Percentiles rank a stretch among this genome's conserved stretches.
These are phyloP conservation scores for Colletotrichum cordylinicola DNA, from an alignment of 2,329 filamentous ascomycete genomes.

Conservation along the genomic window DNA sequence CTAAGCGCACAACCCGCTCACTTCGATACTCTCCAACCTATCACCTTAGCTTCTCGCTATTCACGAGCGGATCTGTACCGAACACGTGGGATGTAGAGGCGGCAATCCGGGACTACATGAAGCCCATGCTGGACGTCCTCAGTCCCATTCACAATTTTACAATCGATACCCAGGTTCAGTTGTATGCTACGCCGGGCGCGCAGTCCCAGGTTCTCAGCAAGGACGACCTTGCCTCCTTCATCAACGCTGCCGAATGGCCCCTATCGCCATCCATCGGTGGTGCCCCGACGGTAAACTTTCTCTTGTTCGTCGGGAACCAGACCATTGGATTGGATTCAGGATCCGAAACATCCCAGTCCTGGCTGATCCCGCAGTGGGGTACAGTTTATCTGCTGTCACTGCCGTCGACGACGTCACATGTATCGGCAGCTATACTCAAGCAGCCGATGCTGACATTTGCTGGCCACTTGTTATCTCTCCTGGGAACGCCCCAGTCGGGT, in stretches of 20 bases:
- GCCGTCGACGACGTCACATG: constrained; percentile 49
- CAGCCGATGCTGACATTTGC: constrained; percentile 89
- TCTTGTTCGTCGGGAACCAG: constrained; percentile 85
- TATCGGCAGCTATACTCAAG: constrained; percentile 71
- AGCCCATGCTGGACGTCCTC: constrained; percentile 80
- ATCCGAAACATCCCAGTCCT: constrained; percentile 64
- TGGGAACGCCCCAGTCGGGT: constrained; percentile 83
- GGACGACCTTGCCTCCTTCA: constrained; percentile 90
- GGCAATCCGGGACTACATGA: constrained; percentile 81
- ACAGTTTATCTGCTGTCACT: constrained; percentile 65
- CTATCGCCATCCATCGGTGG: constrained; percentile 91
- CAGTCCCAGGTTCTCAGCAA: constrained; percentile 73
- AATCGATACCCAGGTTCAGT: constrained; percentile 93
- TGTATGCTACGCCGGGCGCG: constrained; percentile 80
- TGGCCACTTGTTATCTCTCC: constrained; percentile 84
- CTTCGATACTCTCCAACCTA: constrained; percentile 94
- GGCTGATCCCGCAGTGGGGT: constrained; percentile 97
- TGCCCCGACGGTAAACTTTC: constrained; percentile 94
- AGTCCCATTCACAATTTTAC: constrained; percentile 92
- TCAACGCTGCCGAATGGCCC: constrained; percentile 98
- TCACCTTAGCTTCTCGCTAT: constrained; percentile 94
- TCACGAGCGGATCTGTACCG: constrained; percentile 78
- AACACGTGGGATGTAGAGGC: constrained; percentile 91
- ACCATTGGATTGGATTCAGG: constrained; percentile 63
- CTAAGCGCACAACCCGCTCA: constrained; percentile 79